Base-by-base conservation (phyloP, 805 yeast species). In the Scheffersomyces stipitis region DNA sequence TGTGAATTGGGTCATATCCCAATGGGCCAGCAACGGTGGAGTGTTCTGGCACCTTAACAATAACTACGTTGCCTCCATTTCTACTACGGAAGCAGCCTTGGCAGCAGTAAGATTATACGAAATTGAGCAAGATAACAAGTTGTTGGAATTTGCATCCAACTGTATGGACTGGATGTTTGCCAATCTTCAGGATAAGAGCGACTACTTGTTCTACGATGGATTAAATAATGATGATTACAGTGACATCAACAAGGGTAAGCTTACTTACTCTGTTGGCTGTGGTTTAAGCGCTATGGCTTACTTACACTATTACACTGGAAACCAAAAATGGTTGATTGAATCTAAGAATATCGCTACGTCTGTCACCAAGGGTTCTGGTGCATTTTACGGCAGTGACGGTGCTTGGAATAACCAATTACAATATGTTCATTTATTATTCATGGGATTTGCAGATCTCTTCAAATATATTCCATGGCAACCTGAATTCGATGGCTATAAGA, bases 21-120 rank as follows among this genome's bases (percentile, higher is more conserved):
- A 56, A 42, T 48, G 52, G 48, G 49, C 49, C 27, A 23, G 28
- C 7, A 45, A 39, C 15, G 64, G 64, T 3, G 63, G 63, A 5
- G 53, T 59, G 2, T 40, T 36, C 14, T 59, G 64, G 64, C 37
- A 46, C 14, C 48, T 48, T 28, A 36, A 47, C 3, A 39, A 35
- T 8, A 41, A 38, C n/a, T 59, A 59, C 30, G 42, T 56, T 16
- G 59, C 64, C 7, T 55, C 64, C 12, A 59, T 59, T 26, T 56
- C 63, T 4, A 53, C 60, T 6, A 45, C 49, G 10, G 64, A 59
- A 38, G 53, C 56, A 1, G 62, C 59, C 4, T 45, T 59, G 22
- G 60, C 61, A 7, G 59, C 63, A 3, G 41, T 51, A 9, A 40
- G 45, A 29, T 27, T 58, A 5, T 54, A 50, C 37, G 44, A 39